Evolutionary conservation across 768 basidiomycete genomes (phyloP).

Genomic region (Tulasnella sp.): DNA sequence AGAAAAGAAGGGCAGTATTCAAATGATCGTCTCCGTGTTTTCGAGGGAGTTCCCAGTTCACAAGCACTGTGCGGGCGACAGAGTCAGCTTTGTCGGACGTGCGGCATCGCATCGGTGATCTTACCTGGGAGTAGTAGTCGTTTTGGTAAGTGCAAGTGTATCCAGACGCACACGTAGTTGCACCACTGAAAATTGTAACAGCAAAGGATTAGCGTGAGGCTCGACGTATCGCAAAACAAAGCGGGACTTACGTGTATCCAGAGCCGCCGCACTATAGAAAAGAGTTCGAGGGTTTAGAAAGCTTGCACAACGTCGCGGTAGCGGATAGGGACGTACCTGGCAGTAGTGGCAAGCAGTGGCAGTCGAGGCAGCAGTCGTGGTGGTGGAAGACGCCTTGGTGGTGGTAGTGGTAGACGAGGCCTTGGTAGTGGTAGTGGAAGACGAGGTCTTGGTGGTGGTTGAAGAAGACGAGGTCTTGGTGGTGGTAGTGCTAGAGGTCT

Average conservation of each 20-base stretch:
- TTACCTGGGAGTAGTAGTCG: slow-evolving; percentile 6
- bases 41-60: background rate
- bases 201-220: too few species aligned
- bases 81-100: background rate
- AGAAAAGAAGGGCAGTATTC: too few species aligned
- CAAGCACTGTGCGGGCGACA: background rate
- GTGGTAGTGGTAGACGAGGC: background rate
- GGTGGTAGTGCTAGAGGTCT: background rate
- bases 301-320: background rate
- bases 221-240: too few species aligned
- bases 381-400: background rate
- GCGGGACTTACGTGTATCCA: background rate
- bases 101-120: background rate
- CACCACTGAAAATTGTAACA: slow-evolving; percentile 5
- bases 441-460: background rate
- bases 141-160: slow-evolving; percentile 1
- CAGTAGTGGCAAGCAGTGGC: background rate
- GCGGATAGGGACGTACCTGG: background rate
- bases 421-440: background rate
- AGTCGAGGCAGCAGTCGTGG: background rate
- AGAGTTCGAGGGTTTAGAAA: background rate
- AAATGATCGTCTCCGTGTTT: too few species aligned
- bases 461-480: background rate
- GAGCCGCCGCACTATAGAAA: background rate
- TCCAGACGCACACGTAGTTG: slow-evolving; percentile 3